phyloP scores from a whole-genome alignment of 2,329 filamentous ascomycete genomes.

The Endoconidiophora laricicola region DNA sequence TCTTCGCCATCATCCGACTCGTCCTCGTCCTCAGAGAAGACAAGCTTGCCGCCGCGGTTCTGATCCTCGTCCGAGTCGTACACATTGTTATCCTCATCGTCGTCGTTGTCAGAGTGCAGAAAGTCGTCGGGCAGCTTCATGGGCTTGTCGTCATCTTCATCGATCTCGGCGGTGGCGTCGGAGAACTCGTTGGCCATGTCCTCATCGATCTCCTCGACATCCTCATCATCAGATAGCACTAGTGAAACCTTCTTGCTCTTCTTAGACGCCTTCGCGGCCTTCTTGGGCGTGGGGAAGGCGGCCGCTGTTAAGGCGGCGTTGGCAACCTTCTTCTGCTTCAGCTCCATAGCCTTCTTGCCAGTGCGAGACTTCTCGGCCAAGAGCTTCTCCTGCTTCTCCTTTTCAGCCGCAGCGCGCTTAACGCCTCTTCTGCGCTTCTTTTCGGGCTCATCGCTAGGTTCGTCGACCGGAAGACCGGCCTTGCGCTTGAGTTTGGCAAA shows the following conservation, averaged over 20 bases:
- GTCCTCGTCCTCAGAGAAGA: conserved; percentile 93
- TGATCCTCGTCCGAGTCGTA: conserved; percentile 56
- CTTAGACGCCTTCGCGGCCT: conserved; percentile 21
- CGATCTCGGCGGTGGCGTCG: conserved; percentile 23
- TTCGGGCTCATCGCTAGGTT: conserved; percentile 37
- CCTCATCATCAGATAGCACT: conserved; percentile 21
- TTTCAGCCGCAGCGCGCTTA: conserved; percentile 17
- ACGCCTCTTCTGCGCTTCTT: conserved; percentile 39
- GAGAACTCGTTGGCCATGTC: conserved; percentile 28
- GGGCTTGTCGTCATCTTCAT: conserved; percentile 26
- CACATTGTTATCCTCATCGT: conserved; percentile 40
- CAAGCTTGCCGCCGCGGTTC: conserved; percentile 38
- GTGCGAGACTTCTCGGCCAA: conserved; percentile 19
- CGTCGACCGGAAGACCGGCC: conserved; percentile 48
- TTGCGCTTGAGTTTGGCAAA: conserved; percentile 75
- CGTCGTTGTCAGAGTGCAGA: conserved; percentile 19
- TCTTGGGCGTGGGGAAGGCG: conserved; percentile 18
- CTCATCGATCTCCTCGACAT: conserved; percentile 20
- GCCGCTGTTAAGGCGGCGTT: conserved; percentile 18
- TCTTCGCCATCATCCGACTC: conserved; percentile 69
- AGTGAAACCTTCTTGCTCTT: conserved; percentile 19
- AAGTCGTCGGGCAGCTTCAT: conserved; percentile 40
- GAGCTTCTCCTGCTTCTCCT: conserved; percentile 7
- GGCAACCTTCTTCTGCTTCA: conserved; percentile 18
- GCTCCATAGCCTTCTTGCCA: conserved; percentile 21